Evolutionary conservation across 106 monocot species (phyloP), one percentile per base, ranked within the genome.

Genomic region (Xerophyta viscosa): DNA sequence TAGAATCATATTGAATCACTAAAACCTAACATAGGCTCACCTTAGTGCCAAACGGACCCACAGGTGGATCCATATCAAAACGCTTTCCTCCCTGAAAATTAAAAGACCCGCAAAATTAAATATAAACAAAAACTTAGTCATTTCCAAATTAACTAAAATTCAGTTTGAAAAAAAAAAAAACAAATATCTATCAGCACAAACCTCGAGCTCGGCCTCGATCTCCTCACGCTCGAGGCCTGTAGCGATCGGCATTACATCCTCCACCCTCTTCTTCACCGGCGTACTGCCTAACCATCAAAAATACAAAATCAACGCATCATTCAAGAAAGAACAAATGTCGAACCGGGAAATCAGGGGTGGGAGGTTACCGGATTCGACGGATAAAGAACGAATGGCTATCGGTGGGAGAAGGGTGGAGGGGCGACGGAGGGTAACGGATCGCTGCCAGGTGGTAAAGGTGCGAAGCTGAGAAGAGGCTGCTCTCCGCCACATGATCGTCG

Each of bases 21-120:
- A 2, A 2, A 39, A 39, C 10, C 13, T 15, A 39, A 10, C 1
- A 12, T 15, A n/a, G n/a, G n/a, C n/a, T 46, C 23, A 87, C 92
- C 92, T 92, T 92, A 11, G 92, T 92, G 37, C 92, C 92, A 26
- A 92, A 92, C 4, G 92, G 92, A n/a, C 92, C 86, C 7, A 73
- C 78, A 3, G 92, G 79, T n/a, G 92, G 52, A 62, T 92, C 86
- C 92, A 86, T 92, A 44, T 87, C 92, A 51, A 92, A 92, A 52
- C 82, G 78, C 61, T 92, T 79, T 79, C 57, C 73, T 37, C 91
- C 91, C 91, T 92, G 28, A 20, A 55, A 54, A 12, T 15, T 15
- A n/a, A n/a, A n/a, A n/a, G n/a, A n/a, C n/a, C 61, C 29, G 29
- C 44, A 49, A 44, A 28, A 3, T 15, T 7, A 17, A 28, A 4